These are phyloP conservation scores for Scedosporium boydii DNA, from an alignment of 2,329 filamentous ascomycete genomes.

Conservation along the genomic window DNA sequence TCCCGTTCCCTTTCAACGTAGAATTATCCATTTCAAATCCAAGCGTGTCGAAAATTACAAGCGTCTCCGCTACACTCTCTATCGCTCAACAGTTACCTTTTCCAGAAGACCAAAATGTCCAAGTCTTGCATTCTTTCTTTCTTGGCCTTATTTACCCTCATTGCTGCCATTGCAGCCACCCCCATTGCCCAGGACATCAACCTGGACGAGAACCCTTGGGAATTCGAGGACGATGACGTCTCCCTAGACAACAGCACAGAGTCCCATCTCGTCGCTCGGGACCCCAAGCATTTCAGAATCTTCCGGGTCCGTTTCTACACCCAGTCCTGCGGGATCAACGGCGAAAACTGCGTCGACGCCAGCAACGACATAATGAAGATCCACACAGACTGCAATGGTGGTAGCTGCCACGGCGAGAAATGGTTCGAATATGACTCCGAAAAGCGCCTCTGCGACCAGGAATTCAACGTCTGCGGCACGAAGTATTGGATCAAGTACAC, in stretches of 20 bases:
- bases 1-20: no score
- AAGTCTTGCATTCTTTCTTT: neutral
- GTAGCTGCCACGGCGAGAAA: neutral
- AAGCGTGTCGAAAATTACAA: no score
- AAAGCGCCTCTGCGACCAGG: neutral
- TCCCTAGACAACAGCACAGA: neutral
- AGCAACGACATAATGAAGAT: neutral
- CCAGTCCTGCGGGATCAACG: neutral
- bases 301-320: neutral
- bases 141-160: neutral
- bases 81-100: neutral
- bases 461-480: neutral
- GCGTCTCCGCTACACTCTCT: no score
- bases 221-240: neutral
- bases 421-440: neutral
- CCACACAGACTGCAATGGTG: neutral
- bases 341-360: neutral
- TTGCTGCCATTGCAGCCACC: neutral
- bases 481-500: neutral
- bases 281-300: neutral
- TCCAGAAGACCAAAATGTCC: neutral
- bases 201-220: neutral
- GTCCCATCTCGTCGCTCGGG: neutral
- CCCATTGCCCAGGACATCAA: neutral
- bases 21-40: no score